Evolutionary conservation across 805 yeast genomes (phyloP), one percentile per base, ranked within the genome.

Genomic region (Diddensiella santjacobensis): DNA sequence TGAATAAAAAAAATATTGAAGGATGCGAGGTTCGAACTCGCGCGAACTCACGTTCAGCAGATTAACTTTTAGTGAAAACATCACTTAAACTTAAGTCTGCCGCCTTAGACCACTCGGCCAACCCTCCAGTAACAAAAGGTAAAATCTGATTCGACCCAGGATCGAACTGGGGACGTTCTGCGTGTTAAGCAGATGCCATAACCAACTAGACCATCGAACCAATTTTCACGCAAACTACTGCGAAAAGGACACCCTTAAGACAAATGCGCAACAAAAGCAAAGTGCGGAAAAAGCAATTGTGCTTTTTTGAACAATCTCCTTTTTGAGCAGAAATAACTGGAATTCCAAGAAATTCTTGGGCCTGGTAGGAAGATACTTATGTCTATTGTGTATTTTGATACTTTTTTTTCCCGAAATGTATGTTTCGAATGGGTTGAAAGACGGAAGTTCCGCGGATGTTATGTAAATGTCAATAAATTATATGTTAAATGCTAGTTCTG

Each of bases 111-210:
- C 66, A 63, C 66, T 62, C 66, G 67, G 66, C 66, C 66, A 63
- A 59, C 65, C 64, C 64, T 61, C 65, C 66, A 19, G 15, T 15
- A 39, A 13, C 8, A 15, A 42, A 87, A 61, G 46, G 68, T 8
- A 71, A 73, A 65, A 66, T 65, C 59, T 89, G 96, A 88, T 84
- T 87, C 83, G 85, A 89, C 97, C 97, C 97, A 90, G 97, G 97
- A 88, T 91, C 96, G 97, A 91, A 91, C 97, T 89, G 96, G 97
- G 96, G 97, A 91, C 97, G 89, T 87, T 87, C 93, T 88, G 96
- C 96, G 96, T 90, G 97, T 90, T 88, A 90, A 87, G 96, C 96
- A 89, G 93, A 87, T 86, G 96, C 96, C 96, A 90, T 90, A 81
- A 89, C 96, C 96, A 73, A 89, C 96, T 89, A 89, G 96, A 89